Evolutionary conservation across 2,329 filamentous ascomycete genomes (phyloP), one percentile per base, ranked within the genome.

Genomic region (Talaromyces sp.): DNA sequence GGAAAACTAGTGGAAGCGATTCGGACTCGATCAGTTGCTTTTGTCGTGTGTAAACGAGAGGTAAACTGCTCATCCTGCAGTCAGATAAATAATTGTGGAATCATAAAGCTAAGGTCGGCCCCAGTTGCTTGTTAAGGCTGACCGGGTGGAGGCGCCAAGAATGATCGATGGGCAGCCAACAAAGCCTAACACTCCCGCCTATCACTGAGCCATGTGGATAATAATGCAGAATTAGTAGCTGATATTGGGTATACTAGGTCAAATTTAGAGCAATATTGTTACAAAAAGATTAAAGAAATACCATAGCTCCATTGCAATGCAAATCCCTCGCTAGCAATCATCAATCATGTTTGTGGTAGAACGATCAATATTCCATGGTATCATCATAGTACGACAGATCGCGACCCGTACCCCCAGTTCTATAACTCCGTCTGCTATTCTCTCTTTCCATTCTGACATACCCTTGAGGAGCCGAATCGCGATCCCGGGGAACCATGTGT

Each of bases 321-420:
- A 37, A 35, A 35, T 11, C 9, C 50, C 16, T 35, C n/a, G 31
- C 31, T n/a, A 54, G 31, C 16, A 56, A 22, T 35, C 31, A 16
- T 56, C 24, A 31, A 31, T 31, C 50, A 19, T 56, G 31, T 56
- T 22, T n/a, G 31, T 59, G 24, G 22, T 8, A 43, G 11, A 61
- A 22, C 35, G 41, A n/a, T 63, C 61, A 63, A 49, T 64, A 64
- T n/a, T 64, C 62, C 14, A 60, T 60, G n/a, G 41, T 41, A 27
- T 64, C 62, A 60, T 64, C 62, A 54, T 64, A 64, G 31, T 59
- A 64, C 19, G 37, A 41, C 39, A 27, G 31, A 14, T 63, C 61
- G 13, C 61, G 61, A n/a, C 27, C n/a, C 11, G 10, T 35, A 14
- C 37, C 49, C 47, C 49, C 37, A 33, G 39, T 22, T 19, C 50